A percentile compares a stretch with the other conserved stretches of the same genome.
Evolutionary conservation across 768 basidiomycete genomes (phyloP).

Genomic region (Pleurotus pulmonarius): DNA sequence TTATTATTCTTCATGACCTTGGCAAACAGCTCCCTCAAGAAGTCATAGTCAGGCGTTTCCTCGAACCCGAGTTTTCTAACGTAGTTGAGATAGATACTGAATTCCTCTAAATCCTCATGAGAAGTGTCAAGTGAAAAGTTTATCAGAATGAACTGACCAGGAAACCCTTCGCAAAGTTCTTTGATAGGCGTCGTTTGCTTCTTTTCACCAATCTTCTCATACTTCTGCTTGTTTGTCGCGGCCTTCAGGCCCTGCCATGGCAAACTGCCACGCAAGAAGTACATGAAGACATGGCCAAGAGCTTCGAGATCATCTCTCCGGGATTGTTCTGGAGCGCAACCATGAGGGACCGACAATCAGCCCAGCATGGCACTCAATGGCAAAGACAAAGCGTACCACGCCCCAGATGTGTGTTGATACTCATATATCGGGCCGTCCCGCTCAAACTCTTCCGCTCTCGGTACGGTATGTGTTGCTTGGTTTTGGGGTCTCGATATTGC

Average conservation of each 20-base stretch:
- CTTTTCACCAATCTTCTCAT: conserved; percentile 99
- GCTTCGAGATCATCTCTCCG: conserved; percentile 97
- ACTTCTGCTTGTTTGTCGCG: conserved; percentile 99
- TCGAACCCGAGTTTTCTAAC: conserved; percentile 99
- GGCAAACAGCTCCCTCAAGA: conserved; percentile 89
- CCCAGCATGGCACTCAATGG: neutral
- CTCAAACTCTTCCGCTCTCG: conserved; percentile 95
- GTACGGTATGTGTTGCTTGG: conserved; percentile 99
- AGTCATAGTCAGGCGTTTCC: conserved; percentile 98
- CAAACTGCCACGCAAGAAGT: conserved; percentile 93
- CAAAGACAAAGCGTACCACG: conserved; percentile 56
- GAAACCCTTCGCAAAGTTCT: conserved; percentile 94
- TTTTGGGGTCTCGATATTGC: conserved; percentile 98
- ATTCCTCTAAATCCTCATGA: conserved; percentile 69
- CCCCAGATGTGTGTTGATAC: conserved; percentile 98
- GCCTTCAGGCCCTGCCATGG: conserved; percentile 99
- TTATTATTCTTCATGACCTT: conserved; percentile 91
- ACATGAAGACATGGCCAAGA: conserved; percentile 99
- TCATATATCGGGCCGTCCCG: conserved; percentile 99
- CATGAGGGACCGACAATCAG: neutral
- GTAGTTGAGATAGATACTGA: conserved; percentile 97
- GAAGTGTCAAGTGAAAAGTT: neutral
- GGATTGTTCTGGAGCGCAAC: conserved; percentile 62
- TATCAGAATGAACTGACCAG: conserved; percentile 50
- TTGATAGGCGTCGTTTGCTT: conserved; percentile 98